Conservation (phyloP, 2,329 filamentous ascomycete species). For the Sarocladium strictum region DNA sequence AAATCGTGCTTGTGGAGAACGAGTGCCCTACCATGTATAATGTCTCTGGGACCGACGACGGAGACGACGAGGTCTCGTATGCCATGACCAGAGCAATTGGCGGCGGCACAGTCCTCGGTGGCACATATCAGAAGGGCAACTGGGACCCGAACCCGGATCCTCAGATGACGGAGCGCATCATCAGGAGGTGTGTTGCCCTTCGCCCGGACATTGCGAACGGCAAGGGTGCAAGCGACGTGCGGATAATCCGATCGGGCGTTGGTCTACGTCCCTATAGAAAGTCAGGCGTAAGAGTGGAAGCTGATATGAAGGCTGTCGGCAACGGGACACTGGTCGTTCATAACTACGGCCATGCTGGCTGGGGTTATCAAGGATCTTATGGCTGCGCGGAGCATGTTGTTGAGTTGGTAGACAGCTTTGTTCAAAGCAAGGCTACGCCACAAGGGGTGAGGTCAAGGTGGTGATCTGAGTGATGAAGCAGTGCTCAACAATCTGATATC, state of each 20-base stretch:
- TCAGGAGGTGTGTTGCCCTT: constrained; percentile 65
- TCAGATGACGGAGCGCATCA: constrained; percentile 72
- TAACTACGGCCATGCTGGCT: constrained; percentile 74
- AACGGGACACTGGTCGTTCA: constrained; percentile 70
- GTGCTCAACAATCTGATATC: too few relatives aligned
- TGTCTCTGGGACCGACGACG: constrained; percentile 69
- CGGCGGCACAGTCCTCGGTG: constrained; percentile 78
- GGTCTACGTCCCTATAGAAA: constrained; percentile 71
- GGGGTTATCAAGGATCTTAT: constrained; percentile 60
- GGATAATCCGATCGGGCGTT: constrained; percentile 77
- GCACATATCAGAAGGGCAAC: constrained; percentile 70
- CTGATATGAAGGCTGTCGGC: constrained; percentile 40
- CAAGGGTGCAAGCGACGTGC: constrained; percentile 64
- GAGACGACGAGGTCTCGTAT: constrained; percentile 66
- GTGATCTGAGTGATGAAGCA: too few relatives aligned
- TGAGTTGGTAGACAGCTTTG: too few relatives aligned
- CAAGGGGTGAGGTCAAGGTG: too few relatives aligned
- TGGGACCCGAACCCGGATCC: constrained; percentile 77
- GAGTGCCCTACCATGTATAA: constrained; percentile 29
- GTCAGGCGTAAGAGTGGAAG: constrained; percentile 70
- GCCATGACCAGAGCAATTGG: constrained; percentile 72
- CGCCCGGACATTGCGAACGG: constrained; percentile 59
- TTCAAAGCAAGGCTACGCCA: too few relatives aligned
- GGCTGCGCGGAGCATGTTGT: too few relatives aligned
- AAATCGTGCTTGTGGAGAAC: constrained; percentile 81